Evolutionary conservation across 2,329 filamentous ascomycete species (phyloP).

Genomic region (Colletotrichum australisinense): DNA sequence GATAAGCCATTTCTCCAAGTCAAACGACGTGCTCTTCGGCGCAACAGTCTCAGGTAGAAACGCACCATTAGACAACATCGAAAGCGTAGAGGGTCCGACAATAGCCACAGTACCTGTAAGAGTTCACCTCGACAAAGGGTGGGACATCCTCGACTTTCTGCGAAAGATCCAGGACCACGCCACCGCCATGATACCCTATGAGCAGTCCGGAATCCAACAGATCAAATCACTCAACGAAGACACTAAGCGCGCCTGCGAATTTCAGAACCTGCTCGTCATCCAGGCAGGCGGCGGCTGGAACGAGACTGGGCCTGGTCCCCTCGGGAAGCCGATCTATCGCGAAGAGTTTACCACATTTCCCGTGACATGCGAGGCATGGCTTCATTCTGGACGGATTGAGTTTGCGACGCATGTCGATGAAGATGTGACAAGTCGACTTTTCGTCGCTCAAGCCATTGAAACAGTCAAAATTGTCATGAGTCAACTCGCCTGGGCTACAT

Average conservation of each 20-base stretch:
- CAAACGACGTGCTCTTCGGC: constrained; percentile 41
- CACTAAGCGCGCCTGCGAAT: constrained; percentile 37
- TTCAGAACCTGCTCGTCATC: constrained; percentile 45
- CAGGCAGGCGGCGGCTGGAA: constrained; percentile 37
- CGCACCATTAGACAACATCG: constrained; percentile 41
- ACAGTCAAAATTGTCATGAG: constrained; percentile 16
- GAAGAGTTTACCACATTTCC: constrained; percentile 32
- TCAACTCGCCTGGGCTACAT: constrained; percentile 13
- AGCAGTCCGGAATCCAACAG: constrained; percentile 38
- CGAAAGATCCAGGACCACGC: constrained; percentile 34
- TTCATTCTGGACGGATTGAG: constrained; percentile 2
- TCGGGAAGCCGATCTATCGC: constrained; percentile 19
- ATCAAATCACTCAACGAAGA: constrained; percentile 35
- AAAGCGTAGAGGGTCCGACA: constrained; percentile 43
- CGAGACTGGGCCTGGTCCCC: constrained; percentile 11
- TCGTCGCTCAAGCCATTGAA: constrained; percentile 16
- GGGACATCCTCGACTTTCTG: constrained; percentile 18
- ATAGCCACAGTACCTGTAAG: constrained; percentile 46
- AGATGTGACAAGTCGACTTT: constrained; percentile 14
- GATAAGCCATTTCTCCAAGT: constrained; percentile 48
- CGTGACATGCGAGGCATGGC: constrained; percentile 26
- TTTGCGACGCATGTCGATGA: constrained; percentile 32
- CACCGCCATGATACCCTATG: constrained; percentile 38
- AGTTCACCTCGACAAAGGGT: constrained; percentile 27
- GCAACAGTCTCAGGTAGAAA: constrained; percentile 43